phyloP scores from a whole-genome alignment of 768 basidiomycete genomes.

The Leccinum boreale region DNA sequence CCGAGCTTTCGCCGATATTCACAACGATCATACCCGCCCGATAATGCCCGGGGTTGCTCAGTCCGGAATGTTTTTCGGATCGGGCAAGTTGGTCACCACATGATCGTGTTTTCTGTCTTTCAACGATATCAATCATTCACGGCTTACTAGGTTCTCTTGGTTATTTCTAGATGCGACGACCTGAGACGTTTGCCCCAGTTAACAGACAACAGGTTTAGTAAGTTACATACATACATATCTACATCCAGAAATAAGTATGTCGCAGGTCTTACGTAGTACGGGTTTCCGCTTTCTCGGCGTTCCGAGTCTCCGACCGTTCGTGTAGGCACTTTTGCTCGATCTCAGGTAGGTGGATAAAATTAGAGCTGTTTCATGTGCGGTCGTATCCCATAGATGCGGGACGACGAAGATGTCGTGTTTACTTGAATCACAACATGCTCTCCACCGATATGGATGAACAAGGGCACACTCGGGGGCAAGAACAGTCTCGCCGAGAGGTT shows the following conservation, averaged over 20 bases:
- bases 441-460: background rate
- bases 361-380: background rate
- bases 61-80: no score
- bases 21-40: background rate
- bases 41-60: background rate
- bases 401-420: background rate
- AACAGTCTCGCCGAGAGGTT: background rate
- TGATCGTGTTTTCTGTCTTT: background rate
- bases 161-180: background rate
- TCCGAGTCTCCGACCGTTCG: background rate
- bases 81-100: no score
- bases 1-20: background rate
- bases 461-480: no score
- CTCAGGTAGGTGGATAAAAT: background rate
- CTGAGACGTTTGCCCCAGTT: no score
- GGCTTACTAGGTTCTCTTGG: no score
- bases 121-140: no score
- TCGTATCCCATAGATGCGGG: background rate
- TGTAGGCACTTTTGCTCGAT: background rate
- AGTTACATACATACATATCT: background rate
- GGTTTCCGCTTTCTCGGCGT: background rate
- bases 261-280: background rate
- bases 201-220: background rate
- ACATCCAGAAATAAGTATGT: background rate
- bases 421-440: background rate